phyloP scores from a whole-genome alignment of 768 basidiomycete genomes.

The Mycena leptocephala region DNA sequence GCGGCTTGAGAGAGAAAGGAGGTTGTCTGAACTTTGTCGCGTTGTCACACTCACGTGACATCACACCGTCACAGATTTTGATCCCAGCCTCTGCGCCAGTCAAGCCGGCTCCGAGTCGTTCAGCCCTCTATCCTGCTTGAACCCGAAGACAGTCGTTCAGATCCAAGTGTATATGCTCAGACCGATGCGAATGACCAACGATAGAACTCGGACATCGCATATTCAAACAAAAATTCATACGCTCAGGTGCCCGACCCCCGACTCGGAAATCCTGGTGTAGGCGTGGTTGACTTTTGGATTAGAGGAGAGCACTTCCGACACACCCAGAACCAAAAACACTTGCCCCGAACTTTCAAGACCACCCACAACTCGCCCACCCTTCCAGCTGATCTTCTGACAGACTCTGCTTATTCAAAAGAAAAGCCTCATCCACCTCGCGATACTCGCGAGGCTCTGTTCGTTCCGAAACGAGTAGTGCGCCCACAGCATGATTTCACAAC shows the following conservation, averaged over 20 bases:
- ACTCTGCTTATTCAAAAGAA: conserved; percentile 28
- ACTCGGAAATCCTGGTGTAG: background rate
- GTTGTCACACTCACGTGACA: no score
- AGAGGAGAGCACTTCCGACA: conserved; percentile 86
- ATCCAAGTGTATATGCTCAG: no score
- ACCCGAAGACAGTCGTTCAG: no score
- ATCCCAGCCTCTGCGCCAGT: no score
- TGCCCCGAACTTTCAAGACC: conserved; percentile 25
- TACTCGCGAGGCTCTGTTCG: conserved; percentile 35
- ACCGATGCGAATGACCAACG: no score
- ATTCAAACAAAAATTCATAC: conserved; percentile 2
- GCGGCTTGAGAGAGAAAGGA: no score
- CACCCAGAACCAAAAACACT: conserved; percentile 61
- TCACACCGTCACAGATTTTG: no score
- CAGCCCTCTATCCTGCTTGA: no score
- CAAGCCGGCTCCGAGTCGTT: no score
- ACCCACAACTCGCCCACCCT: conserved; percentile 62
- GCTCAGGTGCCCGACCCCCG: background rate
- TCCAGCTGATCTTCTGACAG: conserved; percentile 53
- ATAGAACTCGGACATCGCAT: background rate
- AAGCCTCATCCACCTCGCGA: background rate
- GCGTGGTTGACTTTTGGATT: background rate
- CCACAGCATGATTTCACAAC: conserved; percentile 59
- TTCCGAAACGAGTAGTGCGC: conserved; percentile 27
- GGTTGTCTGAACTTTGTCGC: no score